Evolutionary conservation across 345 rosid genomes (phyloP).

Genomic region (Lepidium didymum): DNA sequence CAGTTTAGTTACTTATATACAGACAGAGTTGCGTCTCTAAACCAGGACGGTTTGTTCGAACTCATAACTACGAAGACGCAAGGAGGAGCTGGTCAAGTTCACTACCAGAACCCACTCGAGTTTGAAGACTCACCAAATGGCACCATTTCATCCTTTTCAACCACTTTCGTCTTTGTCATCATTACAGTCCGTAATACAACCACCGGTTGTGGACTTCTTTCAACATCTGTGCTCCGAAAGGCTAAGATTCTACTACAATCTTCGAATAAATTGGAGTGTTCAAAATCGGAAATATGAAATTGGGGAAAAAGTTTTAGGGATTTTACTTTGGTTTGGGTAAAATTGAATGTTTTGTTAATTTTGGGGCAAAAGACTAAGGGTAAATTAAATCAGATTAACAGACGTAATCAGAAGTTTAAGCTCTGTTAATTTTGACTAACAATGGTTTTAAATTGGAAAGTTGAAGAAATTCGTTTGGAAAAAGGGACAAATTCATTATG

Average conservation of each 20-base stretch:
- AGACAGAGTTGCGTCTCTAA: neutral
- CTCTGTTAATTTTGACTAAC: too few species aligned
- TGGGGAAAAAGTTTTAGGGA: too few species aligned
- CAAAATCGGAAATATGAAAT: too few species aligned
- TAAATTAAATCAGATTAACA: too few species aligned
- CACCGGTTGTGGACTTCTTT: slow-evolving; percentile 21
- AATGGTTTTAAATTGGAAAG: too few species aligned
- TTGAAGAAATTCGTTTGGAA: too few species aligned
- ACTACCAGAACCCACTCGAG: neutral
- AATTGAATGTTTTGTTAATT: too few species aligned
- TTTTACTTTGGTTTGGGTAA: too few species aligned
- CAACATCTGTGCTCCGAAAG: neutral
- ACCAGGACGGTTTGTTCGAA: slow-evolving; percentile 18
- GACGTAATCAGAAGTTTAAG: too few species aligned
- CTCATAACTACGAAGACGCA: slow-evolving; percentile 22
- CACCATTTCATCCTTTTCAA: neutral
- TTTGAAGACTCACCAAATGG: slow-evolving; percentile 2
- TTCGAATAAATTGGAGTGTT: too few species aligned
- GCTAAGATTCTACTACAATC: neutral
- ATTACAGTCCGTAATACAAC: slow-evolving; percentile 1
- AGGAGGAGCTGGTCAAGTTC: slow-evolving; percentile 26
- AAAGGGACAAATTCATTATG: too few species aligned
- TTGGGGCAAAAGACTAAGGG: too few species aligned
- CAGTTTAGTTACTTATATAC: neutral
- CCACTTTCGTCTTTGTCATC: slow-evolving; percentile 13